phyloP scores from a whole-genome alignment of 2,329 filamentous ascomycete species.

The Teratosphaeria destructans region DNA sequence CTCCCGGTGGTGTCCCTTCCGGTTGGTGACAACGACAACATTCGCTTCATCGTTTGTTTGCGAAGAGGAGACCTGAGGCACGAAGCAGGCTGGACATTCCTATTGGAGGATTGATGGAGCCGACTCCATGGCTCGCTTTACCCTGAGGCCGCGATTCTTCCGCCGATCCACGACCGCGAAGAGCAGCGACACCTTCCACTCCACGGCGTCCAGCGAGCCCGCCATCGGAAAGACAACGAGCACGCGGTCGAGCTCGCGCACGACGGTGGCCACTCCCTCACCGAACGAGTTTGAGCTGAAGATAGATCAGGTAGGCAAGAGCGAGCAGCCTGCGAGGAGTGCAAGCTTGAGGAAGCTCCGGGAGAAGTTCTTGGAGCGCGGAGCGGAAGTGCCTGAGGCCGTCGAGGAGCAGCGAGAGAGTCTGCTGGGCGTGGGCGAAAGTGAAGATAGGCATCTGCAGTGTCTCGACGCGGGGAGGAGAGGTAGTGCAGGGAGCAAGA shows the following conservation, averaged over 20 bases:
- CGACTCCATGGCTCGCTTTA: slow-evolving; percentile 12
- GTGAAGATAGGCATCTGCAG: slow-evolving; percentile 6
- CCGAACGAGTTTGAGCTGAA: neutral
- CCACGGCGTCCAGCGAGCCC: slow-evolving; percentile 10
- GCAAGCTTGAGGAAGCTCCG: slow-evolving; percentile 10
- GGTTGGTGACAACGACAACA: neutral
- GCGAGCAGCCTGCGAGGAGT: neutral
- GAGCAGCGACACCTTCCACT: slow-evolving; percentile 11
- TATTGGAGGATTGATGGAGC: neutral
- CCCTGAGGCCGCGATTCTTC: slow-evolving; percentile 10
- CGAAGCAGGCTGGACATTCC: neutral
- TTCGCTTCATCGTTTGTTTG: neutral
- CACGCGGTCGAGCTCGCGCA: neutral
- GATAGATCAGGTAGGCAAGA: neutral
- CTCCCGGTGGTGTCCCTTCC: neutral
- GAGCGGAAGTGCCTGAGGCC: slow-evolving; percentile 8
- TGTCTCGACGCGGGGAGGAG: neutral
- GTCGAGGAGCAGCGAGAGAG: slow-evolving; percentile 10
- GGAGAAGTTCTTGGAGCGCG: slow-evolving; percentile 10
- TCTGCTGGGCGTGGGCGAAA: slow-evolving; percentile 2
- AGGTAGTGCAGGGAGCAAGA: neutral
- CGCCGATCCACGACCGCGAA: slow-evolving; percentile 11
- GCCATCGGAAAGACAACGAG: neutral
- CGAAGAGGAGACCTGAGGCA: neutral
- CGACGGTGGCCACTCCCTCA: neutral